These are phyloP conservation scores for Miscanthus lutarioriparius DNA, from an alignment of 176 grass and related monocot genomes.

Conservation along the genomic window DNA sequence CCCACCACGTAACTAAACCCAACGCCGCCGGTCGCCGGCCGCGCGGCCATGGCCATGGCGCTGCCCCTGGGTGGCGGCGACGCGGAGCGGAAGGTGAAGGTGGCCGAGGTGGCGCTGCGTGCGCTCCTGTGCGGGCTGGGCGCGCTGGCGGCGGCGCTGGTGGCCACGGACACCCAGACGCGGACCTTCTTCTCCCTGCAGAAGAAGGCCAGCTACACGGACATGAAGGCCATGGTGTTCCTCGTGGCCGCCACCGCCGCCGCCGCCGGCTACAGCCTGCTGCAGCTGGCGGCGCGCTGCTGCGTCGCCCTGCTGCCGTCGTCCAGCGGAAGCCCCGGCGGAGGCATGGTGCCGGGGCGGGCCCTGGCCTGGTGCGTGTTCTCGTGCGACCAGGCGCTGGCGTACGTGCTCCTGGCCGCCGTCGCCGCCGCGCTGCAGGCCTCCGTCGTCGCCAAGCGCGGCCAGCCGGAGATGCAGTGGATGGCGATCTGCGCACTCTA, in stretches of 20 bases:
- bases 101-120: slow-evolving; percentile 68
- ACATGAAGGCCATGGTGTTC: slow-evolving; percentile 77
- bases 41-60: too few relatives aligned
- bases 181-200: slow-evolving; percentile 62
- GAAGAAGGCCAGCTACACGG: slow-evolving; percentile 63
- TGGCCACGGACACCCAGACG: slow-evolving; percentile 53
- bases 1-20: too few relatives aligned
- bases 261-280: slow-evolving; percentile 70
- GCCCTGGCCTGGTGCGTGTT: slow-evolving; percentile 54
- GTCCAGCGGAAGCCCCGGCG: too few relatives aligned
- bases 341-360: too few relatives aligned
- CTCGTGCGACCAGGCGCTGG: slow-evolving; percentile 81
- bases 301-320: background rate
- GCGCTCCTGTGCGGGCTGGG: slow-evolving; percentile 35
- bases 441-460: slow-evolving; percentile 57
- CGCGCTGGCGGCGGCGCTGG: slow-evolving; percentile 42
- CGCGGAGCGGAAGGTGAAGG: slow-evolving; percentile 60
- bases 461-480: slow-evolving; percentile 79
- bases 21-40: too few relatives aligned
- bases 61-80: background rate
- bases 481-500: slow-evolving; percentile 75
- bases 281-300: slow-evolving; percentile 53
- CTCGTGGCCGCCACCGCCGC: slow-evolving; percentile 46
- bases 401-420: slow-evolving; percentile 60
- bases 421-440: slow-evolving; percentile 73